phyloP scores from a whole-genome alignment of 1,284 basidiomycete genomes.

The Anthracocystis setariae region DNA sequence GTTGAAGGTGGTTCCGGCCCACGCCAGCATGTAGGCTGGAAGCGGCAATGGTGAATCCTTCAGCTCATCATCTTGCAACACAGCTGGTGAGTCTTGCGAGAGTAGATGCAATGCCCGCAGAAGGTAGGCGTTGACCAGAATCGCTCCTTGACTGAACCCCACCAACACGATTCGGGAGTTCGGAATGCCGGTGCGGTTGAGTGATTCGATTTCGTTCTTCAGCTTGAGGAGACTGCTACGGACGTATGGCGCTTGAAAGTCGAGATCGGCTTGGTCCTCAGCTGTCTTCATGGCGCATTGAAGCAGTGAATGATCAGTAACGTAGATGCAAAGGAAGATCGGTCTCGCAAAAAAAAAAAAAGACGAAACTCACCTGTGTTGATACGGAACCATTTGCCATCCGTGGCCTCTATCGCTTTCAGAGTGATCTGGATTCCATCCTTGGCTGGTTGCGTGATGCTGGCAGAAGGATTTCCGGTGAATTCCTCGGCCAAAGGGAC shows the following conservation, averaged over 20 bases:
- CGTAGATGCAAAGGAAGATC: too few relatives aligned
- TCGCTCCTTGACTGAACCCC: constrained; percentile 28
- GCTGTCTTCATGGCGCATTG: not conserved
- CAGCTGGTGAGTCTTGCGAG: not conserved
- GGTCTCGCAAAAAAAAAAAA: not conserved
- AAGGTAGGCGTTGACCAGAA: constrained; percentile 19
- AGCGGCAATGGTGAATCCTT: constrained; percentile 4
- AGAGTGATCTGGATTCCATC: constrained; percentile 4
- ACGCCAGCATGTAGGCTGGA: constrained; percentile 12
- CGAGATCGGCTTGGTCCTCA: constrained; percentile 7
- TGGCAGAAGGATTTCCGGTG: not conserved
- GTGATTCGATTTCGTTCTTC: constrained; percentile 12
- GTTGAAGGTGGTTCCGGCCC: constrained; percentile 13
- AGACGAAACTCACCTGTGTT: constrained; percentile 15
- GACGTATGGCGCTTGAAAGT: constrained; percentile 18
- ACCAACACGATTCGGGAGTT: constrained; percentile 16
- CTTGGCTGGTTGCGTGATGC: too few relatives aligned
- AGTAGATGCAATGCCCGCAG: constrained; percentile 10
- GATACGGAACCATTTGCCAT: constrained; percentile 18
- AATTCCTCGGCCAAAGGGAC: constrained; percentile 8
- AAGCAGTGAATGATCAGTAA: not conserved
- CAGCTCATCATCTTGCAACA: constrained; percentile 4
- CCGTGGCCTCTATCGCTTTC: constrained; percentile 15
- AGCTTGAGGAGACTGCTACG: constrained; percentile 18
- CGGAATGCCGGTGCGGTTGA: constrained; percentile 14